These are phyloP conservation scores for Xerocomellus chrysenteron DNA, from an alignment of 768 basidiomycete species.

Conservation along the genomic window DNA sequence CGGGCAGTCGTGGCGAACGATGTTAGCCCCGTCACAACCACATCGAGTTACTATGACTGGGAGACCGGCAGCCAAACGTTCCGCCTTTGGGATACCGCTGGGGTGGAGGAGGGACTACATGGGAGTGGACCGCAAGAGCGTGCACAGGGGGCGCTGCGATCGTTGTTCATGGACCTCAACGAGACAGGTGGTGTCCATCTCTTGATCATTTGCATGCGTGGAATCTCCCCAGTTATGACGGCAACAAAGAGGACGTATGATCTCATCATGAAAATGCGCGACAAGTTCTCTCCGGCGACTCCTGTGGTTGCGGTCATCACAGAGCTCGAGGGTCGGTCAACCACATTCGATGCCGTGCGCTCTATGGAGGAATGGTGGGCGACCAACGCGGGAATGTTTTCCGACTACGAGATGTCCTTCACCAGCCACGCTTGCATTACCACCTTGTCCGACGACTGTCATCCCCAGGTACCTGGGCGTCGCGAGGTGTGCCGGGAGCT, in stretches of 20 bases:
- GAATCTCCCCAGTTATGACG: constrained; percentile 13
- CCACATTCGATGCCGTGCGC: neutral
- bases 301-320: constrained; percentile 33
- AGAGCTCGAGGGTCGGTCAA: constrained; percentile 29
- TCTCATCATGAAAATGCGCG: constrained; percentile 14
- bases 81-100: constrained; percentile 33
- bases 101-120: constrained; percentile 24
- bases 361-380: constrained; percentile 42
- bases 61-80: constrained; percentile 10
- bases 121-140: constrained; percentile 19
- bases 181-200: constrained; percentile 25
- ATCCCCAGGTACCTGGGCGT: constrained; percentile 22
- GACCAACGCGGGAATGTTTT: constrained; percentile 30
- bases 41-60: constrained; percentile 12
- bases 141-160: constrained; percentile 19
- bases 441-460: constrained; percentile 22
- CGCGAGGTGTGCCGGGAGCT: constrained; percentile 18
- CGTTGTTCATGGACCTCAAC: constrained; percentile 20
- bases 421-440: constrained; percentile 41
- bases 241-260: constrained; percentile 21
- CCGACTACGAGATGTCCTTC: constrained; percentile 30
- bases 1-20: constrained; percentile 17
- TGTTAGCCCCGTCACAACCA: constrained; percentile 18
- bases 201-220: constrained; percentile 28
- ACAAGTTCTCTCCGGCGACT: constrained; percentile 10